Percentiles rank a stretch among this genome's conserved stretches.
phyloP scores from a whole-genome alignment of 2,329 filamentous ascomycete species.

The Sporothrix mexicana region DNA sequence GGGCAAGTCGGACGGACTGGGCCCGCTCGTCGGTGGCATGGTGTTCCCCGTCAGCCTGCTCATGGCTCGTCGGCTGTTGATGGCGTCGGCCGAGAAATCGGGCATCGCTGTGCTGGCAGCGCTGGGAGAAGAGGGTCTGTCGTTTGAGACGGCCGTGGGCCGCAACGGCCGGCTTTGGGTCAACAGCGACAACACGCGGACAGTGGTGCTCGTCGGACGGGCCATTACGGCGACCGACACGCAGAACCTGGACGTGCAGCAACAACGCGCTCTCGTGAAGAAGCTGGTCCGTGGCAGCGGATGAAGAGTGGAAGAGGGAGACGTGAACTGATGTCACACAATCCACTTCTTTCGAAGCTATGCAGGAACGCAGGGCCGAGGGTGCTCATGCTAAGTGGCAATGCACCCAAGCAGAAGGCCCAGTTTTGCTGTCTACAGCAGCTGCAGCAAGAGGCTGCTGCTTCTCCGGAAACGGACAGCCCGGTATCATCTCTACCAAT shows the following conservation, averaged over 20 bases:
- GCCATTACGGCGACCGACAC: slow-evolving; percentile 81
- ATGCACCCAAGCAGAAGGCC: too few relatives aligned
- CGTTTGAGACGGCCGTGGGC: slow-evolving; percentile 93
- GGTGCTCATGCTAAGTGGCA: too few relatives aligned
- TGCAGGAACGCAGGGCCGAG: too few relatives aligned
- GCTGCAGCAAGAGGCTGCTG: too few relatives aligned
- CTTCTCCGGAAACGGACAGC: too few relatives aligned
- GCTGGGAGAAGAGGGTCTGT: slow-evolving; percentile 74
- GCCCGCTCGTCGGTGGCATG: slow-evolving; percentile 82
- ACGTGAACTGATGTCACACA: too few relatives aligned
- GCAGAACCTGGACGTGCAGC: slow-evolving; percentile 64
- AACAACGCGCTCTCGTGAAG: slow-evolving; percentile 70
- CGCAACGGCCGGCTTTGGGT: slow-evolving; percentile 94
- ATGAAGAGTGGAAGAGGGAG: too few relatives aligned
- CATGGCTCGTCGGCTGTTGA: slow-evolving; percentile 80
- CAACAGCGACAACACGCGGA: slow-evolving; percentile 69
- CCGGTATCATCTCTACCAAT: too few relatives aligned
- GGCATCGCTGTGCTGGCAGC: slow-evolving; percentile 78
- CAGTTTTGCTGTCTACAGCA: too few relatives aligned
- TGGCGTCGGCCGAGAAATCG: slow-evolving; percentile 66
- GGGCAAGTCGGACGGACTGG: slow-evolving; percentile 86
- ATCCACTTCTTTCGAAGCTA: too few relatives aligned
- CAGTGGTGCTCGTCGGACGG: slow-evolving; percentile 77
- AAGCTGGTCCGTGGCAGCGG: slow-evolving; percentile 55
- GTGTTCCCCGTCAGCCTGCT: slow-evolving; percentile 78